A percentile compares a stretch with the other conserved stretches of the same genome.
Evolutionary conservation across 2,329 filamentous ascomycete genomes (phyloP).

Genomic region (Neocatenulostroma microsporum): DNA sequence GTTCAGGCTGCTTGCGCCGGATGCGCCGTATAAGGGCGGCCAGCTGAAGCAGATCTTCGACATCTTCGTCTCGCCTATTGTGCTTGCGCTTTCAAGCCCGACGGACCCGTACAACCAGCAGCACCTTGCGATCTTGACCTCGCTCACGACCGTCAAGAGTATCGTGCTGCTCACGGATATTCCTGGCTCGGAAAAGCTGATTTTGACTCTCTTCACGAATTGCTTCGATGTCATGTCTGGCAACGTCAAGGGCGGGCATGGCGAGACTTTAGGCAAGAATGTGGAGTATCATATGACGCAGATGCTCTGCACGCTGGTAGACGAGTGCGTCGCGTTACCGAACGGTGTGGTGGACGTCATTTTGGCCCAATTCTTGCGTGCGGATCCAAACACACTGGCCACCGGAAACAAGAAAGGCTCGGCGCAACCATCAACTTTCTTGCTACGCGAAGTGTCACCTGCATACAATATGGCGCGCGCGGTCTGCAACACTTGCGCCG

Average conservation of each 20-base stretch:
- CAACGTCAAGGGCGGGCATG: slow-evolving; percentile 63
- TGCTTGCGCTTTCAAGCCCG: slow-evolving; percentile 78
- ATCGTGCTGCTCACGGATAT: slow-evolving; percentile 86
- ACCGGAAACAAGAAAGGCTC: slow-evolving; percentile 38
- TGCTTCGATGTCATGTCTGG: slow-evolving; percentile 89
- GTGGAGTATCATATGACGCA: slow-evolving; percentile 89
- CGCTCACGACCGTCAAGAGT: slow-evolving; percentile 87
- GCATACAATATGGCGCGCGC: slow-evolving; percentile 96
- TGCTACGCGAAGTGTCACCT: slow-evolving; percentile 73
- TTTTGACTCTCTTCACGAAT: slow-evolving; percentile 72
- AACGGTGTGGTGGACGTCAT: slow-evolving; percentile 82
- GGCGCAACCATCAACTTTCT: slow-evolving; percentile 6
- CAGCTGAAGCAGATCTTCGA: slow-evolving; percentile 97
- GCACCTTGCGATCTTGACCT: slow-evolving; percentile 83
- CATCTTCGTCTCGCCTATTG: slow-evolving; percentile 72
- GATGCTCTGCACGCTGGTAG: slow-evolving; percentile 74
- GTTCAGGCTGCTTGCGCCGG: slow-evolving; percentile 81
- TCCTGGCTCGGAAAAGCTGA: slow-evolving; percentile 68
- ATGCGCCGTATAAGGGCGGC: slow-evolving; percentile 84
- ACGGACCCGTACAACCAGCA: slow-evolving; percentile 86
- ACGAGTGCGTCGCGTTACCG: slow-evolving; percentile 72
- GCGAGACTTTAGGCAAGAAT: slow-evolving; percentile 82
- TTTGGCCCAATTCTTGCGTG: slow-evolving; percentile 89
- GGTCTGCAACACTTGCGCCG: slow-evolving; percentile 78
- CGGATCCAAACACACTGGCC: slow-evolving; percentile 56